Conservation (phyloP, 1,284 basidiomycete species). For the Phenoliferia sp. region DNA sequence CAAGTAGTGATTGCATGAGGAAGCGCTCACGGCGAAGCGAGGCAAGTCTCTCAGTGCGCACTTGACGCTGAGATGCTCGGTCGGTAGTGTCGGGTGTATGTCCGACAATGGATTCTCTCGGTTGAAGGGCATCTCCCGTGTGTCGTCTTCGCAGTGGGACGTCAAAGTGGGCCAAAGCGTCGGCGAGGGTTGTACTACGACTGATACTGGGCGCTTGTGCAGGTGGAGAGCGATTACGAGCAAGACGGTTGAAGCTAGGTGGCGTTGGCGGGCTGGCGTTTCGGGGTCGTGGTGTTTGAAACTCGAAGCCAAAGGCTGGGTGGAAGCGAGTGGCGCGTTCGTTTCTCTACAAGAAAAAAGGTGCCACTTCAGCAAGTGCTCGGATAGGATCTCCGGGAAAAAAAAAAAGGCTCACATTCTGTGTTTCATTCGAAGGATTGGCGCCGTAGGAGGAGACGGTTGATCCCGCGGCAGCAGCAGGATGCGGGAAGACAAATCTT, state of each 20-base stretch:
- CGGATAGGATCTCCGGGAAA: background rate
- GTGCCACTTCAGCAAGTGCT: background rate
- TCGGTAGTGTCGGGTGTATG: slow-evolving; percentile 4
- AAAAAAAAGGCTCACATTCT: background rate
- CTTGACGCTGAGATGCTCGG: slow-evolving; percentile 3
- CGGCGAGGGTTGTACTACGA: background rate
- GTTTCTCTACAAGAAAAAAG: background rate
- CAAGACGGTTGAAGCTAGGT: background rate
- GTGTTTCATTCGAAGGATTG: background rate
- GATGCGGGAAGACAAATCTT: slow-evolving; percentile 16
- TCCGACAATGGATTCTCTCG: background rate
- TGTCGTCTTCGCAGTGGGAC: background rate
- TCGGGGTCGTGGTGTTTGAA: too few relatives aligned
- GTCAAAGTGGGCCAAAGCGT: background rate
- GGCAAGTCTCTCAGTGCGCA: slow-evolving; percentile 11
- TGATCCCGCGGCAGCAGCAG: slow-evolving; percentile 6
- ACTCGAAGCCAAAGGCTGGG: slow-evolving; percentile 3
- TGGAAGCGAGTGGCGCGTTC: background rate
- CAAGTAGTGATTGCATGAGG: slow-evolving; percentile 11
- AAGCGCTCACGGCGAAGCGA: slow-evolving; percentile 10
- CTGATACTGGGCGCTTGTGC: background rate
- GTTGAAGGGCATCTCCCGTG: background rate
- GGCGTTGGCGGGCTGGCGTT: too few relatives aligned
- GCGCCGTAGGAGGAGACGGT: background rate
- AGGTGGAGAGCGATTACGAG: background rate